These are phyloP conservation scores for Phellinidium pouzarii DNA, from an alignment of 1,284 basidiomycete genomes.

Conservation along the genomic window DNA sequence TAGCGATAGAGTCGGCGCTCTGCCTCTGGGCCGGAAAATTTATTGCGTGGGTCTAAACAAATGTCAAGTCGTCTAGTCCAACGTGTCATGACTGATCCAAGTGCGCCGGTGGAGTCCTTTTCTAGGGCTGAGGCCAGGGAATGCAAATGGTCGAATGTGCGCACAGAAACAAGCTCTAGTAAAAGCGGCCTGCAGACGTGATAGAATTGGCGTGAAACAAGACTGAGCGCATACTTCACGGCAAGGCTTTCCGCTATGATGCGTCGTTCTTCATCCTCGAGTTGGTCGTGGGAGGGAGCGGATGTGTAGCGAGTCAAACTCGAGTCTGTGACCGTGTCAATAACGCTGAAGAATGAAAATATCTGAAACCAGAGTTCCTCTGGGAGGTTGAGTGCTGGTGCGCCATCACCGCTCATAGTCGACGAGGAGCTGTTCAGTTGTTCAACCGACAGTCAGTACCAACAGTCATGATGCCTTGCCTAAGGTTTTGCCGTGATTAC, in stretches of 20 bases:
- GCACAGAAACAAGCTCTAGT: not conserved
- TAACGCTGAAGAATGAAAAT: slow-evolving; percentile 2
- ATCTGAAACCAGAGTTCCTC: slow-evolving; percentile 7
- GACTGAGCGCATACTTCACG: slow-evolving; percentile 2
- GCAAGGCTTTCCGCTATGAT: not conserved
- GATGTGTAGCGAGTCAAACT: not conserved
- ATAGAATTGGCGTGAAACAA: slow-evolving; percentile 8
- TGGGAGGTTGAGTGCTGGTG: not conserved
- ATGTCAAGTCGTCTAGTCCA: slow-evolving; percentile 7
- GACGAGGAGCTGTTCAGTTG: not conserved
- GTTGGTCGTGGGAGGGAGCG: not conserved
- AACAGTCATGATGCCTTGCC: no score
- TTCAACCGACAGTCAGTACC: not conserved
- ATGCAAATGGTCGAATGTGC: not conserved
- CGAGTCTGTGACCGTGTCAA: not conserved
- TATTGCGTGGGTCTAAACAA: not conserved
- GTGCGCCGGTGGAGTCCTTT: not conserved
- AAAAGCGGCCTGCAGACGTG: slow-evolving; percentile 1
- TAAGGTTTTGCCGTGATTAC: no score
- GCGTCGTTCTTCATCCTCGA: not conserved
- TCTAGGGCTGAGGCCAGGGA: not conserved
- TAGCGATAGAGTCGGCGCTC: not conserved
- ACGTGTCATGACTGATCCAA: not conserved
- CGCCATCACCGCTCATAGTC: not conserved
- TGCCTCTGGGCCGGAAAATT: not conserved